Base-by-base conservation (phyloP, 108 stramenopile species). In the Cylindrotheca fusiformis region DNA sequence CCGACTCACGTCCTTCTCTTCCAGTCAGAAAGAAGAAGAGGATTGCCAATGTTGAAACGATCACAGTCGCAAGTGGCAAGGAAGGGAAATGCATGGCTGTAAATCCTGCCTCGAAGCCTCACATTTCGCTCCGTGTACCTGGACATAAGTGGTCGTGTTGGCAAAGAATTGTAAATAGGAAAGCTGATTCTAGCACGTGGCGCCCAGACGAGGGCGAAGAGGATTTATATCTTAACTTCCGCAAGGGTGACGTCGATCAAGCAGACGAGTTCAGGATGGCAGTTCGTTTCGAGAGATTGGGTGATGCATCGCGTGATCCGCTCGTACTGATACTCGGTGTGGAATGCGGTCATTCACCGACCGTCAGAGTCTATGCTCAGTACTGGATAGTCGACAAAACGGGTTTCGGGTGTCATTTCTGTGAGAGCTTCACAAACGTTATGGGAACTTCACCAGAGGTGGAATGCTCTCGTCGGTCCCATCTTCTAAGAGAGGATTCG, bases 311-410 rank as follows among this genome's bases (percentile, higher is more conserved):
- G 21, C 84, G 85, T 1, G 70, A 82, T 45, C 76, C 75, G 1
- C 72, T 91, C 10, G 67, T 76, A n/a, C 54, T 91, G 19, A 69
- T 91, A 12, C 63, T 91, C 53, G 85, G 85, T 58, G 78, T 87
- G 20, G 81, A 84, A 48, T 58, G 63, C 48, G 87, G 85, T 0
- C 86, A 88, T 33, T 77, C 60, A 36, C 90, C 90, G 24, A 81
- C 64, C 1, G 32, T 91, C 8, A 52, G 83, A 25, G 50, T 88
- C 18, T 91, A 82, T 53, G 78, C 87, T 1, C 90, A 91, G 65
- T 91, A 84, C 58, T 91, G 86, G 90, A 78, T 91, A 0, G 47
- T 88, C 0, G 90, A 91, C 61, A 88, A 87, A 49, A 79, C 85
- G 8, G 81, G 83, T 21, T 88, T 88, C 55, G 84, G 86, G 18